These are phyloP conservation scores for Rusavskia elegans DNA, from an alignment of 495 filamentous ascomycete species.

Conservation along the genomic window DNA sequence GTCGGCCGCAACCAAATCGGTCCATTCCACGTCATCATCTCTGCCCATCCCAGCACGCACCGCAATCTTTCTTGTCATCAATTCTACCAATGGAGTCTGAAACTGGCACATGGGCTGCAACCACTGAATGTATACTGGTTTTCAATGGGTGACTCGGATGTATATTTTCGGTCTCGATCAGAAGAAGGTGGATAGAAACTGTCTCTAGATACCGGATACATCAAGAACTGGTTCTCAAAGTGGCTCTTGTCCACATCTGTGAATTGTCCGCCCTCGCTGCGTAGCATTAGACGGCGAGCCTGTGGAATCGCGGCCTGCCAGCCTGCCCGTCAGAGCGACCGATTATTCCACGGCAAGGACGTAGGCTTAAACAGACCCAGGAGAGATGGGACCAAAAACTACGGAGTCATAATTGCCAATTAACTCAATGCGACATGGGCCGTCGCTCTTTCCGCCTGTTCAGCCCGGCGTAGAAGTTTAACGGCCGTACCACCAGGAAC, in stretches of 20 bases:
- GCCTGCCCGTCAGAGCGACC: not conserved
- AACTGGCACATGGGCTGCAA: not conserved
- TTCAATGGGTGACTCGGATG: too few species aligned
- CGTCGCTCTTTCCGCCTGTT: not conserved
- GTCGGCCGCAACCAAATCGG: not conserved
- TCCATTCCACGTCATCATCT: not conserved
- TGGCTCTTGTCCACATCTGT: not conserved
- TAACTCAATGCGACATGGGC: not conserved
- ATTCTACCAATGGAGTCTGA: not conserved
- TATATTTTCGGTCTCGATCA: too few species aligned
- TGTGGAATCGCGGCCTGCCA: too few species aligned
- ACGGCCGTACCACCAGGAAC: conserved; percentile 38
- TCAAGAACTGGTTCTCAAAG: not conserved
- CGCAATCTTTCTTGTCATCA: too few species aligned
- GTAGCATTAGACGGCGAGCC: too few species aligned
- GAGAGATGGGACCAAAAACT: not conserved
- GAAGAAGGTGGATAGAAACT: not conserved
- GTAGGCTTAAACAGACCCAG: not conserved
- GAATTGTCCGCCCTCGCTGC: not conserved
- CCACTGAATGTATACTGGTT: not conserved
- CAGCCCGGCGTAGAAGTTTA: conserved; percentile 32
- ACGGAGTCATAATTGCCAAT: not conserved
- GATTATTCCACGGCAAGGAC: not conserved
- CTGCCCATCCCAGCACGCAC: not conserved
- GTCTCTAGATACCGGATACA: not conserved